Evolutionary conservation across 176 grass and related monocot genomes (phyloP).

Genomic region (Oryza australiensis): DNA sequence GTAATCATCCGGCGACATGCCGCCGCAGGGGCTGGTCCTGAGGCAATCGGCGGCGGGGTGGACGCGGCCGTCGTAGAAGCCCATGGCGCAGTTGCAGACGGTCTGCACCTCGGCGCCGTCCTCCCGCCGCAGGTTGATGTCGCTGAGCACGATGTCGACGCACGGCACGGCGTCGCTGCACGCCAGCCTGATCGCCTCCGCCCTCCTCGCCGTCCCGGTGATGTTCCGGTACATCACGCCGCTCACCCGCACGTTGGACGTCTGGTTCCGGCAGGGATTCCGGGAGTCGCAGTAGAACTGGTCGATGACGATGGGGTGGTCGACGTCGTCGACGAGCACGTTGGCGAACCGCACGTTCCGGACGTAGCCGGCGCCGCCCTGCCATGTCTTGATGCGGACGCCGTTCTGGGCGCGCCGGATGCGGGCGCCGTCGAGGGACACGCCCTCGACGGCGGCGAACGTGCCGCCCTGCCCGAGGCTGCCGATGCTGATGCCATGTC

Average conservation of each 20-base stretch:
- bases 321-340: constrained; percentile 59
- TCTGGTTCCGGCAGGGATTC: constrained; percentile 49
- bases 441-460: constrained; percentile 49
- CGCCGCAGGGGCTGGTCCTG: constrained; percentile 46
- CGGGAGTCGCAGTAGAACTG: constrained; percentile 90
- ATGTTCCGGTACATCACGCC: constrained; percentile 69
- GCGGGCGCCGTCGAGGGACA: constrained; percentile 62
- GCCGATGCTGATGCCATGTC: constrained; percentile 95
- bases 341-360: constrained; percentile 62
- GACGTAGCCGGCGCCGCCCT: constrained; percentile 78
- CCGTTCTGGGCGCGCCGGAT: constrained; percentile 67
- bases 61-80: constrained; percentile 56
- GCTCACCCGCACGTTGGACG: constrained; percentile 56
- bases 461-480: constrained; percentile 77
- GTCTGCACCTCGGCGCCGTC: constrained; percentile 53
- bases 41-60: constrained; percentile 75
- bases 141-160: constrained; percentile 66
- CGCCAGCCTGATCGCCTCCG: constrained; percentile 68
- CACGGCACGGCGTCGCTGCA: constrained; percentile 87
- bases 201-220: constrained; percentile 52
- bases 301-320: constrained; percentile 93
- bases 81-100: constrained; percentile 83
- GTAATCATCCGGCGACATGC: background rate
- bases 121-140: constrained; percentile 60
- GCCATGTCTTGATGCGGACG: constrained; percentile 93